Conservation (phyloP, 768 basidiomycete species). For the Mycena sanguinolenta region DNA sequence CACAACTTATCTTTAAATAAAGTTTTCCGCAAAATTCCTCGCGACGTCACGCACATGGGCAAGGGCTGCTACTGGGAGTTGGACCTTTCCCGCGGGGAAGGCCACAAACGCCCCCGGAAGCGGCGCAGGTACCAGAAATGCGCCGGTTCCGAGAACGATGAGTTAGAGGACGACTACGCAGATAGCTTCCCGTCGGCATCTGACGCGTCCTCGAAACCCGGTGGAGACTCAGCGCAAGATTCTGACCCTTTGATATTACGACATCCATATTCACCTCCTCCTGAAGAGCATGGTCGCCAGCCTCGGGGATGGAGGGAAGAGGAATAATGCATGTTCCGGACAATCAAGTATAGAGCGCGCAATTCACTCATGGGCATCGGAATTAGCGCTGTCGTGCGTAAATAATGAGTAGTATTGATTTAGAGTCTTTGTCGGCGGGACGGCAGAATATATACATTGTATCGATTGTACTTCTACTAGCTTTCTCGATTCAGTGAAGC, state of each 20-base stretch:
- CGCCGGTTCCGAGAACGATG: slow-evolving; percentile 12
- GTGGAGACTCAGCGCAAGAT: not conserved
- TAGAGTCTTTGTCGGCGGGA: not conserved
- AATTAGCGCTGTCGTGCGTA: slow-evolving; percentile 2
- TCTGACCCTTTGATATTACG: slow-evolving; percentile 5
- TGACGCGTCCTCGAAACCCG: not conserved
- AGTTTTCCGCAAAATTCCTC: slow-evolving; percentile 58
- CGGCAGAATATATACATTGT: no score
- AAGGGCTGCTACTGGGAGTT: slow-evolving; percentile 66
- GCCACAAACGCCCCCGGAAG: slow-evolving; percentile 59
- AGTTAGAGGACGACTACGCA: slow-evolving; percentile 11
- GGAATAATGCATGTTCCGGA: not conserved
- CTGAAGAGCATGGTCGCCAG: not conserved
- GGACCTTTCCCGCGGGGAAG: slow-evolving; percentile 59
- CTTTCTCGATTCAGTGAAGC: no score
- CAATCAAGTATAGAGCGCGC: not conserved
- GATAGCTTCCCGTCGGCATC: not conserved
- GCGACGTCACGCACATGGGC: slow-evolving; percentile 67
- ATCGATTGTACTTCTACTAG: no score
- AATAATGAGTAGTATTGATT: not conserved
- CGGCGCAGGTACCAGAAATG: slow-evolving; percentile 35
- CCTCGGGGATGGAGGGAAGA: not conserved
- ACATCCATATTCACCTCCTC: slow-evolving; percentile 17
- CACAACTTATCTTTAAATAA: slow-evolving; percentile 44
- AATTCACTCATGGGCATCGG: not conserved